Percentiles rank a stretch among this genome's conserved stretches.
These are phyloP conservation scores for Coriaria nepalensis DNA, from an alignment of 306 rosid species.

Conservation along the genomic window DNA sequence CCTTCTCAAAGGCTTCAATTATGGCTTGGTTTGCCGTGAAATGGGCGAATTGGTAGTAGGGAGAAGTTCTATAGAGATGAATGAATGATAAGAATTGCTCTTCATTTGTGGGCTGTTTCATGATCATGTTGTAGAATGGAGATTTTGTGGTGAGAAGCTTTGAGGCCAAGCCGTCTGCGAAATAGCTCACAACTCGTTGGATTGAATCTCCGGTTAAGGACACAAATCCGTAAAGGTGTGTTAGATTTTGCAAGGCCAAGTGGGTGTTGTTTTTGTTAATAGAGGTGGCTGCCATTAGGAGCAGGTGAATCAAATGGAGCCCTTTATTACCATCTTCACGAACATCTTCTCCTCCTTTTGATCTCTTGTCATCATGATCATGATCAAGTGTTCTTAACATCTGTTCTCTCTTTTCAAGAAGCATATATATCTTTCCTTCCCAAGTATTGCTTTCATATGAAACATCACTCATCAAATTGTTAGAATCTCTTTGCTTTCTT, in stretches of 20 bases:
- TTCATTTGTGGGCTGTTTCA: conserved; percentile 43
- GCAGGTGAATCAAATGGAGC: conserved; percentile 43
- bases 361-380: conserved; percentile 10
- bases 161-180: conserved; percentile 48
- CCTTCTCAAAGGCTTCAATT: conserved; percentile 55
- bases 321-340: conserved; percentile 26
- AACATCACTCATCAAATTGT: background rate
- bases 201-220: conserved; percentile 52
- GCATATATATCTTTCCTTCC: conserved; percentile 50
- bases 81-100: conserved; percentile 53
- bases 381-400: conserved; percentile 28
- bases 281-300: conserved; percentile 42
- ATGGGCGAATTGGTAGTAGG: conserved; percentile 66
- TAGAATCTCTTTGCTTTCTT: conserved; percentile 29
- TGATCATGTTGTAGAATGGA: conserved; percentile 48
- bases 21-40: conserved; percentile 75
- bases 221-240: conserved; percentile 29
- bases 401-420: conserved; percentile 61
- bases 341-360: conserved; percentile 10
- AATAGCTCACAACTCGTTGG: conserved; percentile 53
- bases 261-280: conserved; percentile 27
- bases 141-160: conserved; percentile 46
- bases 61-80: conserved; percentile 50
- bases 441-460: conserved; percentile 25
- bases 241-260: conserved; percentile 37